Percentiles rank a stretch among this genome's conserved stretches.
Conservation (phyloP, 1,139 yeast species). For the Blastobotrys illinoisensis region DNA sequence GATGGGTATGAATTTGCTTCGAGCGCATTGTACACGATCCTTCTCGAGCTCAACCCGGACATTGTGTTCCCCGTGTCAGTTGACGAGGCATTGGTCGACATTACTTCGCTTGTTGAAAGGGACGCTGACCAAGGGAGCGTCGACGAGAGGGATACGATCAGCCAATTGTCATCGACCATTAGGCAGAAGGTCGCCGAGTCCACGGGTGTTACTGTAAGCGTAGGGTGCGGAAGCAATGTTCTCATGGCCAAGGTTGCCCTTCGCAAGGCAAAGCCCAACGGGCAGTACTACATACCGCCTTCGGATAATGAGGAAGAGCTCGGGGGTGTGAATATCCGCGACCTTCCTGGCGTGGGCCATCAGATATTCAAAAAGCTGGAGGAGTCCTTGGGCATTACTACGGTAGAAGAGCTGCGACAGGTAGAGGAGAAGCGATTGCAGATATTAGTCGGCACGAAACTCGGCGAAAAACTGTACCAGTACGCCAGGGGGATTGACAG, state of each 20-base stretch:
- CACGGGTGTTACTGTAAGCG: slow-evolving; percentile 56
- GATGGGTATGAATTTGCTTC: slow-evolving; percentile 62
- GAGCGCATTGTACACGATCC: slow-evolving; percentile 46
- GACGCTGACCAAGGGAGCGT: slow-evolving; percentile 3
- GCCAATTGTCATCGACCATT: slow-evolving; percentile 27
- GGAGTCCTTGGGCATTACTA: slow-evolving; percentile 21
- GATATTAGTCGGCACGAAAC: slow-evolving; percentile 55
- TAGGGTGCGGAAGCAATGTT: slow-evolving; percentile 70
- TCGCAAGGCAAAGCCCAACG: slow-evolving; percentile 74
- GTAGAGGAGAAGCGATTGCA: slow-evolving; percentile 39
- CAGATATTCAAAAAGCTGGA: slow-evolving; percentile 45
- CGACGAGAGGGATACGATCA: slow-evolving; percentile 15
- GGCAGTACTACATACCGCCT: slow-evolving; percentile 39
- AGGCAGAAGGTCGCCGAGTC: slow-evolving; percentile 38
- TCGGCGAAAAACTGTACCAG: slow-evolving; percentile 58
- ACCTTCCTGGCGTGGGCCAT: slow-evolving; percentile 83
- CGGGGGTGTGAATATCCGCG: slow-evolving; percentile 42
- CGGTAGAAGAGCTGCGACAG: slow-evolving; percentile 37
- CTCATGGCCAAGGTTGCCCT: slow-evolving; percentile 76
- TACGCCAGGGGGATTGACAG: slow-evolving; percentile 65
- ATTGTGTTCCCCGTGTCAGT: slow-evolving; percentile 78
- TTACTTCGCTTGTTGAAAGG: slow-evolving; percentile 37
- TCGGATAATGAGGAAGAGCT: slow-evolving; percentile 26
- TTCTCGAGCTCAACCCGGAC: slow-evolving; percentile 43
- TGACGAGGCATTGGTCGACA: slow-evolving; percentile 82